Conservation (phyloP, 2,329 filamentous ascomycete species). For the Nigrospora osmanthi region DNA sequence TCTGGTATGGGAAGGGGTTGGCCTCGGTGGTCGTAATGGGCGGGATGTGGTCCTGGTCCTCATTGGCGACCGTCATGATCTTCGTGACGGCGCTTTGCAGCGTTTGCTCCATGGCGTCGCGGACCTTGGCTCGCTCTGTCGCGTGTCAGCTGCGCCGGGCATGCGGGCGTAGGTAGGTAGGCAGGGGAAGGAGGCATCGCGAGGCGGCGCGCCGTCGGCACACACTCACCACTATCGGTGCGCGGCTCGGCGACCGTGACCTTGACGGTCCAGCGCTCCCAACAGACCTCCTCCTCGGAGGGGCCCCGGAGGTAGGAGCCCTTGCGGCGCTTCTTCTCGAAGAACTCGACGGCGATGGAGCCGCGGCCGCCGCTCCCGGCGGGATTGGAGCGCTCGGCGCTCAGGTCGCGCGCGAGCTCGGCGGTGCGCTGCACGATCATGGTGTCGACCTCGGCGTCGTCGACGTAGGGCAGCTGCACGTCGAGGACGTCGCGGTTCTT, state of each 20-base stretch:
- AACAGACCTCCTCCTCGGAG: conserved; percentile 88
- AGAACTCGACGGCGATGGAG: conserved; percentile 83
- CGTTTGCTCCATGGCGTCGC: conserved; percentile 83
- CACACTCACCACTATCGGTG: conserved; percentile 70
- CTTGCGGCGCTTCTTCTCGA: conserved; percentile 83
- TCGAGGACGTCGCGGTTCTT: conserved; percentile 84
- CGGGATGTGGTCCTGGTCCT: conserved; percentile 91
- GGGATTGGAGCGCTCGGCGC: conserved; percentile 40
- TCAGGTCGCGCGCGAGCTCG: conserved; percentile 70
- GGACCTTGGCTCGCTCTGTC: conserved; percentile 77
- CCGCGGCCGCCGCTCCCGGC: conserved; percentile 29
- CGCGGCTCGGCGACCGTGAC: conserved; percentile 86
- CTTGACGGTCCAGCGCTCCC: conserved; percentile 93
- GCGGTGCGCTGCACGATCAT: conserved; percentile 84
- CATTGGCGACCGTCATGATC: conserved; percentile 79
- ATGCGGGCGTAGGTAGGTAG: too few relatives aligned
- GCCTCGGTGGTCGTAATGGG: conserved; percentile 87
- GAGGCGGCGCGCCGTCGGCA: neutral
- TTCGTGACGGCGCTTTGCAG: conserved; percentile 83
- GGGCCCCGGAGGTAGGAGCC: conserved; percentile 59
- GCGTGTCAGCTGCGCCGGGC: too few relatives aligned
- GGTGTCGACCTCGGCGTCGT: conserved; percentile 85
- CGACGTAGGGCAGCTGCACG: conserved; percentile 80
- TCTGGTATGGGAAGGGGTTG: conserved; percentile 94
- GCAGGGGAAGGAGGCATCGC: neutral